These are phyloP conservation scores for Aspergillus sclerotialis DNA, from an alignment of 2,329 filamentous ascomycete genomes.

Conservation along the genomic window DNA sequence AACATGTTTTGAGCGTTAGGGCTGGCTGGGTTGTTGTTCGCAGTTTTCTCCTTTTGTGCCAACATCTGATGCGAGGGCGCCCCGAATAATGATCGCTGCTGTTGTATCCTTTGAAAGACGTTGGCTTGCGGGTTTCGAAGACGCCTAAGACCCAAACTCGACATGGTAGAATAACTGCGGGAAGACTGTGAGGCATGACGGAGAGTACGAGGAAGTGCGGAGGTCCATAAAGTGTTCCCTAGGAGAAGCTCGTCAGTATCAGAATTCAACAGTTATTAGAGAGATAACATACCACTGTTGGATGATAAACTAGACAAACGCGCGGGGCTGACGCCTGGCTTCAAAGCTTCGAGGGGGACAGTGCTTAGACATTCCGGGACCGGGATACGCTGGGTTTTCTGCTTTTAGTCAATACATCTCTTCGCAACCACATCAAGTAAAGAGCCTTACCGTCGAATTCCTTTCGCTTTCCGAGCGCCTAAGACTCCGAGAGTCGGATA, in stretches of 20 bases:
- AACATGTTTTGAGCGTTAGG: slow-evolving; percentile 87
- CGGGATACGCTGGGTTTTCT: slow-evolving; percentile 8
- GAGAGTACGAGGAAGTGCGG: slow-evolving; percentile 11
- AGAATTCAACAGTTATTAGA: neutral
- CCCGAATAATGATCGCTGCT: slow-evolving; percentile 34
- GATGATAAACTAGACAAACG: slow-evolving; percentile 12
- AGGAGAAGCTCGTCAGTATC: slow-evolving; percentile 1
- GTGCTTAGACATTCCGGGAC: slow-evolving; percentile 22
- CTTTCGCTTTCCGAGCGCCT: slow-evolving; percentile 10
- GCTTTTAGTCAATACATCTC: slow-evolving; percentile 2
- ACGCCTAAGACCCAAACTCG: slow-evolving; percentile 19
- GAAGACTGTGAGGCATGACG: slow-evolving; percentile 9
- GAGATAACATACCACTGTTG: slow-evolving; percentile 11
- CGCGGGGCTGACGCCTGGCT: slow-evolving; percentile 11
- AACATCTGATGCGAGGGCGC: slow-evolving; percentile 53
- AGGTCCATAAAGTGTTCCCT: slow-evolving; percentile 13
- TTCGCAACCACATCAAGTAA: neutral
- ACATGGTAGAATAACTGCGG: slow-evolving; percentile 29
- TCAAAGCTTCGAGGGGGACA: slow-evolving; percentile 18
- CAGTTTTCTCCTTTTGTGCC: slow-evolving; percentile 79
- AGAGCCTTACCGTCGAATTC: slow-evolving; percentile 14
- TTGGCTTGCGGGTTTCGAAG: slow-evolving; percentile 16
- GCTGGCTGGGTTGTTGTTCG: slow-evolving; percentile 85
- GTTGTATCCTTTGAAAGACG: slow-evolving; percentile 23
- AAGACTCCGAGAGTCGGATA: slow-evolving; percentile 8